These are phyloP conservation scores for Fistulinella cinereoalba DNA, from an alignment of 1,284 basidiomycete species.

Conservation along the genomic window DNA sequence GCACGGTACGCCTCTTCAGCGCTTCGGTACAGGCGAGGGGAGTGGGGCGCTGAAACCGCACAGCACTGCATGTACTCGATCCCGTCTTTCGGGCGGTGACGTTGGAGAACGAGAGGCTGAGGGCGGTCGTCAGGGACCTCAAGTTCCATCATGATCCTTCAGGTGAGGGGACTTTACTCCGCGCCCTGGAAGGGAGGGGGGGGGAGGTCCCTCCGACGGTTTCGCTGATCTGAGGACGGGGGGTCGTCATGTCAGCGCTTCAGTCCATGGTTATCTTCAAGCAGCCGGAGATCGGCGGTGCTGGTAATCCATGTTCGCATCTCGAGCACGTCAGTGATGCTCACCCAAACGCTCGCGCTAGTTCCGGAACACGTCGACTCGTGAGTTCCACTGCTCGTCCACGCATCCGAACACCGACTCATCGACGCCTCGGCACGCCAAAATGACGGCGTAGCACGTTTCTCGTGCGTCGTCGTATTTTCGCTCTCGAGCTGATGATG, in stretches of 20 bases:
- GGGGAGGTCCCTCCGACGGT: too few relatives aligned
- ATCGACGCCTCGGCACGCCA: too few relatives aligned
- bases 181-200: too few relatives aligned
- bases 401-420: too few relatives aligned
- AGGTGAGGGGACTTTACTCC: constrained; percentile 42
- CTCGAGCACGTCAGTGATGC: background rate
- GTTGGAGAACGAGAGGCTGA: constrained; percentile 69
- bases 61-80: constrained; percentile 82
- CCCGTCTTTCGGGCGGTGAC: constrained; percentile 77
- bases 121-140: constrained; percentile 67
- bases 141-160: constrained; percentile 80
- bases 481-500: background rate
- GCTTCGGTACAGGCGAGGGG: background rate
- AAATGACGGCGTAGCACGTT: too few relatives aligned
- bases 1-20: constrained; percentile 51
- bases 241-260: constrained; percentile 51
- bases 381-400: too few relatives aligned
- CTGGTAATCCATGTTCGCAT: constrained; percentile 68
- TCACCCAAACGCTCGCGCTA: constrained; percentile 22
- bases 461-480: constrained; percentile 46
- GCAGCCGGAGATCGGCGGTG: constrained; percentile 84
- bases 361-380: constrained; percentile 82
- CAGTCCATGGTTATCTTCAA: constrained; percentile 97
- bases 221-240: too few relatives aligned
- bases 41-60: too few relatives aligned